Percentiles rank a stretch among this genome's conserved stretches.
Conservation (phyloP, 1,139 yeast species). For the Kurtzmaniella quercitrusa region DNA sequence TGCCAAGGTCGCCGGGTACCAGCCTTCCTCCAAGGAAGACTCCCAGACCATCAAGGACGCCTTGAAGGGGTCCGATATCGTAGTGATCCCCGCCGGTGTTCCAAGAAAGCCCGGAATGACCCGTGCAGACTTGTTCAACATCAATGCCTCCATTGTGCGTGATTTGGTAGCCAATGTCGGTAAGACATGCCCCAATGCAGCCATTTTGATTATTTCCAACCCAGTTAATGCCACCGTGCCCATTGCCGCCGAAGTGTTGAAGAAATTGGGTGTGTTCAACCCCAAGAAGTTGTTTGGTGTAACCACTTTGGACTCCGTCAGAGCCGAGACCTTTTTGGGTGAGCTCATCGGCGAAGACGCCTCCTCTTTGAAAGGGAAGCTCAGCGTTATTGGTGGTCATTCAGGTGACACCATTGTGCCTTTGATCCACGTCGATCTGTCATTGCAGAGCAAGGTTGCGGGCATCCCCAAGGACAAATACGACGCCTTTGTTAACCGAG, state of each 20-base stretch:
- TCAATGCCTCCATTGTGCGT: conserved; percentile 93
- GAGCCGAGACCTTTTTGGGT: conserved; percentile 82
- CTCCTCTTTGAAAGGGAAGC: conserved; percentile 37
- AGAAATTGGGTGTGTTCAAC: conserved; percentile 82
- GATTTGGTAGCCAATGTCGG: conserved; percentile 89
- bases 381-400: conserved; percentile 94
- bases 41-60: conserved; percentile 73
- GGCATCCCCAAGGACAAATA: conserved; percentile 28
- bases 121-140: conserved; percentile 94
- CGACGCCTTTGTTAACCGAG: conserved; percentile 81
- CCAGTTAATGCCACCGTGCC: conserved; percentile 99
- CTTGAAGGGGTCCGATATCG: conserved; percentile 77
- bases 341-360: conserved; percentile 13
- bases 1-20: conserved; percentile 77
- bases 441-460: conserved; percentile 18
- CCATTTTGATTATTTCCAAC: conserved; percentile 85
- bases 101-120: conserved; percentile 99
- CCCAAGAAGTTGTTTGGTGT: conserved; percentile 94
- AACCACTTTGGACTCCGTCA: conserved; percentile 90
- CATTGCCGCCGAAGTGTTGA: conserved; percentile 91
- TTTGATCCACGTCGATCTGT: conserved; percentile 26
- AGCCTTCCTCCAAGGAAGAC: conserved; percentile 66
- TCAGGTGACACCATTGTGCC: conserved; percentile 98
- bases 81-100: conserved; percentile 97
- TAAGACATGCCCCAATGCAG: conserved; percentile 82